Percentiles rank a stretch among this genome's conserved stretches.
Evolutionary conservation across 108 stramenopile species (phyloP).

Genomic region (Skeletonema marinoi): DNA sequence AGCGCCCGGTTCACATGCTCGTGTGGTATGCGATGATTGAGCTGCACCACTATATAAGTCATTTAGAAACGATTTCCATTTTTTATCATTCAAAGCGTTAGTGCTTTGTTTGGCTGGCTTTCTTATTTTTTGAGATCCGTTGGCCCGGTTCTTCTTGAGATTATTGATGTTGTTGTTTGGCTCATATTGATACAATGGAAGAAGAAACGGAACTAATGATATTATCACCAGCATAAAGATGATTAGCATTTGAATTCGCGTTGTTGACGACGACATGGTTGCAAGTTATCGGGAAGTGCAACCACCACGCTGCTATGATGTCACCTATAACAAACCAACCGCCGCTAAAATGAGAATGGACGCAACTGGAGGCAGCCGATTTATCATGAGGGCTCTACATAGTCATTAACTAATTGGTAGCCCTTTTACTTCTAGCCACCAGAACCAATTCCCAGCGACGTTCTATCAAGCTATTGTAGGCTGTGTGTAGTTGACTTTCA

Average conservation of each 20-base stretch:
- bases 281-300: neutral
- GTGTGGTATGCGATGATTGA: neutral
- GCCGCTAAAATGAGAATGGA: too few species aligned
- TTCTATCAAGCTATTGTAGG: too few species aligned
- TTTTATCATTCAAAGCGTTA: neutral
- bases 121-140: neutral
- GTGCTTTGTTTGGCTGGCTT: neutral
- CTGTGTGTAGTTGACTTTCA: too few species aligned
- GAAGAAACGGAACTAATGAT: neutral
- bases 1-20: slow-evolving; percentile 16
- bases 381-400: too few species aligned
- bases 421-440: too few species aligned
- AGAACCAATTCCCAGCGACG: too few species aligned
- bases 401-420: too few species aligned
- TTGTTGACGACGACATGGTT: neutral
- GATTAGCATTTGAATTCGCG: neutral
- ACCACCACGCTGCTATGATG: too few species aligned
- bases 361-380: too few species aligned
- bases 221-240: neutral
- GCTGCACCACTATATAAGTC: neutral
- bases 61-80: slow-evolving; percentile 1
- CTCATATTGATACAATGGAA: neutral
- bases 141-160: neutral
- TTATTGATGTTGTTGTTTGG: neutral
- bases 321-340: too few species aligned